Conservation (phyloP, 2,329 filamentous ascomycete genomes). For the Aspergillus melleus region DNA sequence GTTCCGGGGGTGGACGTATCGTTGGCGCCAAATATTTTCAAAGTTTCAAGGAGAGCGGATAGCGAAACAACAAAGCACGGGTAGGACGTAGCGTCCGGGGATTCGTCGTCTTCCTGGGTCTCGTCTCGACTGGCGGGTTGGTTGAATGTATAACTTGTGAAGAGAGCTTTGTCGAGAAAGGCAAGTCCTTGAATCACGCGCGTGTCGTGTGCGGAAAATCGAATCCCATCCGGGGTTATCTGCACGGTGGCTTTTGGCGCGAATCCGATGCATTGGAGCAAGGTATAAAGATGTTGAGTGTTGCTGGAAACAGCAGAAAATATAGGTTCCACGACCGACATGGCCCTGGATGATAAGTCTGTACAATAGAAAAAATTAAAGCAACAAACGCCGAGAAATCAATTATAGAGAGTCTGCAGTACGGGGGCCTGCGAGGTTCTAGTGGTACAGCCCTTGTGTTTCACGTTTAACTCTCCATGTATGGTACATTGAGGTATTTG, state of each 20-base stretch:
- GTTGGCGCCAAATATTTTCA: conserved; percentile 90
- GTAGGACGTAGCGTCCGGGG: conserved; percentile 38
- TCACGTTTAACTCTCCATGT: conserved; percentile 32
- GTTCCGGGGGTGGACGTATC: conserved; percentile 48
- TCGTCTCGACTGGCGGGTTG: conserved; percentile 31
- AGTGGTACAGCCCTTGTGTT: conserved; percentile 29
- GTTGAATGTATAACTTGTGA: conserved; percentile 78
- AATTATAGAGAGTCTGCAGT: conserved; percentile 15
- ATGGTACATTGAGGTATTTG: conserved; percentile 35
- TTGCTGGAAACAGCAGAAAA: conserved; percentile 64
- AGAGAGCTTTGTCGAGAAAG: conserved; percentile 85
- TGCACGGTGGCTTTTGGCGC: conserved; percentile 64
- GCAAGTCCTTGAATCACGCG: conserved; percentile 88
- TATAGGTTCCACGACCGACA: conserved; percentile 39
- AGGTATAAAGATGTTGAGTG: conserved; percentile 59
- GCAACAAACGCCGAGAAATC: conserved; percentile 12
- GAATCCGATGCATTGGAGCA: conserved; percentile 64
- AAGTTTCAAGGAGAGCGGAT: conserved; percentile 81
- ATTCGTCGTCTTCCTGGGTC: conserved; percentile 39
- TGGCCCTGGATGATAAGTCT: conserved; percentile 9
- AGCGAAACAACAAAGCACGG: conserved; percentile 86
- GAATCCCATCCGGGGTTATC: conserved; percentile 80
- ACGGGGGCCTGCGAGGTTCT: conserved; percentile 30
- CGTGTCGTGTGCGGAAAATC: conserved; percentile 84
- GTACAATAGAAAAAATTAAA: conserved; percentile 8